Conservation (phyloP, 1,284 basidiomycete species). For the Leccinum fuscescens region DNA sequence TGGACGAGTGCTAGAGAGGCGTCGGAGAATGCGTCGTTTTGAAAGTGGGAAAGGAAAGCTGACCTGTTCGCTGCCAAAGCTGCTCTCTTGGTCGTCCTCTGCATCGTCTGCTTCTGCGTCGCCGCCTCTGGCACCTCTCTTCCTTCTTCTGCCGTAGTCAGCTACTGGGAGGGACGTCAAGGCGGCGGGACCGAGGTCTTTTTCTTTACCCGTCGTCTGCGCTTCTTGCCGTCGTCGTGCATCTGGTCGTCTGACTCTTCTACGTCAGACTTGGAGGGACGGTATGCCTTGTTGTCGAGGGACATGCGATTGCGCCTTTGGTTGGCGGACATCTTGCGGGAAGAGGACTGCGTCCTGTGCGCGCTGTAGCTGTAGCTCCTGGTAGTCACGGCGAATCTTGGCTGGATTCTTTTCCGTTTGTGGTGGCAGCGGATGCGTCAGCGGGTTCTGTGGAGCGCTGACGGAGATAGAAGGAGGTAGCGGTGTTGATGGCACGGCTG, state of each 20-base stretch:
- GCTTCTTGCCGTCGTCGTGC: constrained; percentile 53
- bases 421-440: no score
- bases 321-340: constrained; percentile 28
- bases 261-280: constrained; percentile 58
- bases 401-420: no score
- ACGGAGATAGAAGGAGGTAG: constrained; percentile 52
- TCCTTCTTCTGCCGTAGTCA: constrained; percentile 52
- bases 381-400: constrained; percentile 37
- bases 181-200: constrained; percentile 50
- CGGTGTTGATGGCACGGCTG: constrained; percentile 12
- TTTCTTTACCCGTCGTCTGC: constrained; percentile 56
- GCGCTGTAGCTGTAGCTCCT: constrained; percentile 28
- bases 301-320: constrained; percentile 63
- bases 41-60: not conserved
- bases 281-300: constrained; percentile 75
- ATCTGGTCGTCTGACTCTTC: constrained; percentile 62
- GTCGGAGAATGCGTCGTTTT: constrained; percentile 5
- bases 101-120: constrained; percentile 30
- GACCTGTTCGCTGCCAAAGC: constrained; percentile 38
- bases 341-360: constrained; percentile 32
- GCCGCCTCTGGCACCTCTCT: constrained; percentile 35
- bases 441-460: no score
- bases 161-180: constrained; percentile 66
- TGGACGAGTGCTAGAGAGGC: constrained; percentile 32
- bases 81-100: constrained; percentile 33